phyloP scores from a whole-genome alignment of 768 basidiomycete genomes.

The Trametes cinnabarina region DNA sequence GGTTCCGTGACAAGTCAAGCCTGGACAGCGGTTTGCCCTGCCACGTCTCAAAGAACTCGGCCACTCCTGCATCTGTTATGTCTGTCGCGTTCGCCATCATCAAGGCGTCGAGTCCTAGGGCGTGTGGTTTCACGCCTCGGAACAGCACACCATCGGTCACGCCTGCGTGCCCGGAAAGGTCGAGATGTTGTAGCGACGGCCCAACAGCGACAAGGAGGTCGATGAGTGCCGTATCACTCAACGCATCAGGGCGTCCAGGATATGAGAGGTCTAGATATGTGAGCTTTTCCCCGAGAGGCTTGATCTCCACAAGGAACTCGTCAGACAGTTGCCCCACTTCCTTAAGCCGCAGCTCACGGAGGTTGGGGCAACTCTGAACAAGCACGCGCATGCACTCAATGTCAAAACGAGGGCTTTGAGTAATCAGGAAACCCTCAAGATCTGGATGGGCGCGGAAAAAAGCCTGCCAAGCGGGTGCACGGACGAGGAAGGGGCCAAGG shows the following conservation, averaged over 20 bases:
- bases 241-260: constrained; percentile 45
- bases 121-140: constrained; percentile 55
- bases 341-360: constrained; percentile 74
- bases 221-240: constrained; percentile 55
- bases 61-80: constrained; percentile 70
- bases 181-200: constrained; percentile 51
- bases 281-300: constrained; percentile 43
- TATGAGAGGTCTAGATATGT: constrained; percentile 68
- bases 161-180: constrained; percentile 67
- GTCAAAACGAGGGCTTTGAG: constrained; percentile 85
- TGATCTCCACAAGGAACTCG: constrained; percentile 55
- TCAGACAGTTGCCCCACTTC: constrained; percentile 75
- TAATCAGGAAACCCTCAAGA: constrained; percentile 74
- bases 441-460: constrained; percentile 67
- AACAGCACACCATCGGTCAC: constrained; percentile 61
- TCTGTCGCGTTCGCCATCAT: constrained; percentile 52
- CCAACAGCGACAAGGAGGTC: constrained; percentile 57
- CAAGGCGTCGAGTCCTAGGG: constrained; percentile 49
- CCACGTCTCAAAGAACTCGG: constrained; percentile 65
- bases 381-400: constrained; percentile 61
- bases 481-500: constrained; percentile 85
- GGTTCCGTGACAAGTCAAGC: constrained; percentile 66
- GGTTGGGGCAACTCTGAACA: constrained; percentile 47
- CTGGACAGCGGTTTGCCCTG: constrained; percentile 39
- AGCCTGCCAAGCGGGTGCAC: constrained; percentile 63